These are phyloP conservation scores for Curvularia spicifera DNA, from an alignment of 2,329 filamentous ascomycete species.

Conservation along the genomic window DNA sequence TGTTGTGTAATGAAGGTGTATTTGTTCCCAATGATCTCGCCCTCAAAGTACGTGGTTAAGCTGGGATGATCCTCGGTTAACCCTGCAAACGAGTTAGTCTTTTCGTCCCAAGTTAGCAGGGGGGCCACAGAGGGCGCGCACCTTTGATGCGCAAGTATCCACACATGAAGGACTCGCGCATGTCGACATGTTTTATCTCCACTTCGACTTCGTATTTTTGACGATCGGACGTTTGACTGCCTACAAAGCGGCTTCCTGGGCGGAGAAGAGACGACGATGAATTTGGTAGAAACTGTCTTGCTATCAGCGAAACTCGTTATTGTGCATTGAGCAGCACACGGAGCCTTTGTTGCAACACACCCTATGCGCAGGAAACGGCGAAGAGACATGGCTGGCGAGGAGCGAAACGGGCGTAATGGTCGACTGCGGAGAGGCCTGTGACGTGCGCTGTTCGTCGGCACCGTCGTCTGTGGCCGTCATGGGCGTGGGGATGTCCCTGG, in stretches of 20 bases:
- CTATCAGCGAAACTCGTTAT: slow-evolving; percentile 27
- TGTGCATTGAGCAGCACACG: neutral
- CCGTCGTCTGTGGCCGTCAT: slow-evolving; percentile 47
- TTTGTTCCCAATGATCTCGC: slow-evolving; percentile 94
- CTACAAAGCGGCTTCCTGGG: slow-evolving; percentile 84
- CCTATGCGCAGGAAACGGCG: slow-evolving; percentile 44
- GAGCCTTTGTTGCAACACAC: slow-evolving; percentile 31
- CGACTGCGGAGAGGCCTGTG: slow-evolving; percentile 45
- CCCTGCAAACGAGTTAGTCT: slow-evolving; percentile 60
- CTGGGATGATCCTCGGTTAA: slow-evolving; percentile 95
- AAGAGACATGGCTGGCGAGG: slow-evolving; percentile 35
- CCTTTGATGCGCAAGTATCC: slow-evolving; percentile 96
- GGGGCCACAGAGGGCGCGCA: slow-evolving; percentile 49
- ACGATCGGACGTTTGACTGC: slow-evolving; percentile 90
- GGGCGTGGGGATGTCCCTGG: slow-evolving; percentile 48
- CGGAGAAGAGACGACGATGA: slow-evolving; percentile 87
- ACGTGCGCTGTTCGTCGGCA: slow-evolving; percentile 44
- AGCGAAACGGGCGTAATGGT: slow-evolving; percentile 34
- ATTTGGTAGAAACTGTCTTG: slow-evolving; percentile 70
- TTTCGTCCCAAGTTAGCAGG: neutral
- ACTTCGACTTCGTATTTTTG: slow-evolving; percentile 96
- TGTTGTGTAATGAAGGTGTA: slow-evolving; percentile 93
- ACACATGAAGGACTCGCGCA: slow-evolving; percentile 91
- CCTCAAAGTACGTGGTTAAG: slow-evolving; percentile 97
- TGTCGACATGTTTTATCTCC: slow-evolving; percentile 94